Evolutionary conservation across 768 basidiomycete species (phyloP), one percentile per base, ranked within the genome.

Genomic region (Boletus insuetus): DNA sequence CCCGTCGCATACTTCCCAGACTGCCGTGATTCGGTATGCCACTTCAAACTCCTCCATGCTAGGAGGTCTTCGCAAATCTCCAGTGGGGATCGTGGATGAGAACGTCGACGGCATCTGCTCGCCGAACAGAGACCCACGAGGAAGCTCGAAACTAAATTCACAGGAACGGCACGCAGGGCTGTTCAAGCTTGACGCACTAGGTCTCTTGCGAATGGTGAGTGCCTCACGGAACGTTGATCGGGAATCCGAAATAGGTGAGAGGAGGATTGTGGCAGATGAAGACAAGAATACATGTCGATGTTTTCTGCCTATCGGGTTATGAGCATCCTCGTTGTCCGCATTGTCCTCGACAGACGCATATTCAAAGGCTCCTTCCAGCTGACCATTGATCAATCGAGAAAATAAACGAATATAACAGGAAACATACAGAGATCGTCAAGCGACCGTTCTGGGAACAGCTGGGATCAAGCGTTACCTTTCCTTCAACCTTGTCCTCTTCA

Each of bases 41-140:
- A 88, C 76, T 46, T 78, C 72, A 9, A 74, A 62, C 34, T 70
- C 70, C 54, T 79, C 79, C 39, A 60, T 64, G 24, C 48, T 53
- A 0, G 70, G 54, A 14, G 64, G 67, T 5, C 71, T 66, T 26
- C 56, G 53, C 17, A 58, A 64, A 41, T 63, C 56, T 14, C 60
- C 61, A 9, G 69, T 61, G 16, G 75, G 67, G 10, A 68, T 70
- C 9, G 74, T 67, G 8, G 74, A 70, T 31, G 74, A 74, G 62
- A 85, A 86, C 0, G 83, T 82, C 0, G 83, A 73, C 0, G 88
- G 88, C 44, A 89, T 69, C 59, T 85, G 84, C 61, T 86, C 84
- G 0, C 82, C 81, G 0, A 70, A 63, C 44, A 77, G 69, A 31
- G 67, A 70, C 51, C 79, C 75, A 29, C 73, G 76, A 32, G 85